Base-by-base conservation (phyloP, 1,139 yeast species). In the Diutina rugosa region DNA sequence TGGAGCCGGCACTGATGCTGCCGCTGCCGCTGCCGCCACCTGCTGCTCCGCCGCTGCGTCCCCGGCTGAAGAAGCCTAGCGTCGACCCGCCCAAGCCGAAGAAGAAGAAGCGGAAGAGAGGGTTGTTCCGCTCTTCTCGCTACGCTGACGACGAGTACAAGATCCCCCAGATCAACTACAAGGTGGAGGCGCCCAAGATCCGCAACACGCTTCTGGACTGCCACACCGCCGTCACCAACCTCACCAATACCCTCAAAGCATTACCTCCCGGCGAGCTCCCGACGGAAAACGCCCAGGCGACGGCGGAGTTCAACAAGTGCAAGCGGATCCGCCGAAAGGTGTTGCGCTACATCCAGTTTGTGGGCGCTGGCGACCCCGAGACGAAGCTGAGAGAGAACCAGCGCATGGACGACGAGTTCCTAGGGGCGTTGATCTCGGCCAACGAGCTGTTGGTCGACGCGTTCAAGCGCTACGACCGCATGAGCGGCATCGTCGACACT, bases 361-460 rank as follows among this genome's bases (percentile, higher is more conserved):
- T 90, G 49, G 87, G 87, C 51, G 85, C 77, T 1, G 80, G 80
- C 4, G 72, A 72, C 55, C 66, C 67, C 9, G 58, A 61, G 4
- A 64, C 62, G 18, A 76, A 76, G 59, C 61, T 66, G 6, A 59
- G 63, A 1, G 75, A 67, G 57, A 68, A 68, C 2, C 60, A 65
- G 16, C 69, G 67, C 3, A 67, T 74, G 69, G 80, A 83, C 57
- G 97, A 90, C 61, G 96, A 89, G 65, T 87, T 85, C 61, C 72
- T 93, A 63, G 98, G 97, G 9, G 80, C 91, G 56, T 76, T 93
- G 62, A 81, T 93, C 59, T 86, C 82, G 61, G 95, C 97, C 55
- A 93, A 93, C 67, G 99, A 93, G 64, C 91, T 87, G 65, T 77
- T 93, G 60, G 95, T 93, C 10, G 74, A 73, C 5, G 85, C 90